These are phyloP conservation scores for Avena atlantica DNA, from an alignment of 176 grass and related monocot genomes.

Conservation along the genomic window DNA sequence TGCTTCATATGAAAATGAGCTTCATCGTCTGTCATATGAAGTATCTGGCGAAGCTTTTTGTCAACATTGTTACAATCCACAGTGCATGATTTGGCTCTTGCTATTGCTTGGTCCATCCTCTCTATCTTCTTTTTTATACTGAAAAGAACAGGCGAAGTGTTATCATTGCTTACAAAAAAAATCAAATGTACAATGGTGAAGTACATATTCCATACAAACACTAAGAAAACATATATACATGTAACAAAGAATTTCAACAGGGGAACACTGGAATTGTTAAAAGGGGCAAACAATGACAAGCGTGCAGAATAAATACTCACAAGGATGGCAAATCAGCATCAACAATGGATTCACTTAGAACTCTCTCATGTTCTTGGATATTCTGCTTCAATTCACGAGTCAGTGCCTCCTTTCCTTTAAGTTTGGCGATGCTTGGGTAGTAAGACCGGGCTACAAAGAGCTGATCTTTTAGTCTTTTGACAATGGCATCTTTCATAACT, in stretches of 20 bases:
- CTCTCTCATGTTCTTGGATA: conserved; percentile 95
- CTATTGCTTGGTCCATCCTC: conserved; percentile 77
- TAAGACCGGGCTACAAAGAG: conserved; percentile 93
- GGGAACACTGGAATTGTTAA: neutral
- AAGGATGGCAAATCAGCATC: conserved; percentile 87
- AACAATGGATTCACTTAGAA: conserved; percentile 93
- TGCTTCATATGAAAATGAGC: conserved; percentile 97
- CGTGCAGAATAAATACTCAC: conserved; percentile 64
- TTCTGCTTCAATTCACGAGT: conserved; percentile 89
- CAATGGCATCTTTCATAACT: conserved; percentile 74
- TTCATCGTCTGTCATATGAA: conserved; percentile 96
- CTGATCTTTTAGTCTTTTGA: conserved; percentile 94
- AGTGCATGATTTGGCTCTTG: conserved; percentile 68
- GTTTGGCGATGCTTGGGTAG: conserved; percentile 92
- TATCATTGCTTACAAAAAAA: neutral
- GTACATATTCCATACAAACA: conserved; percentile 25
- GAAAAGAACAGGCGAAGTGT: conserved; percentile 43
- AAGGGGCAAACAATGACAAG: neutral
- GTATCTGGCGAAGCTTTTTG: conserved; percentile 92
- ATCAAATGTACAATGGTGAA: neutral
- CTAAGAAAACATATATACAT: neutral
- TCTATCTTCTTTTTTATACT: conserved; percentile 77
- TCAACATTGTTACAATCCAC: conserved; percentile 96
- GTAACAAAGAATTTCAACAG: neutral
- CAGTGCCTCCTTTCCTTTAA: conserved; percentile 71